Conservation (phyloP, 192 early-diverging fungal genomes). For the Coemansia umbellata region DNA sequence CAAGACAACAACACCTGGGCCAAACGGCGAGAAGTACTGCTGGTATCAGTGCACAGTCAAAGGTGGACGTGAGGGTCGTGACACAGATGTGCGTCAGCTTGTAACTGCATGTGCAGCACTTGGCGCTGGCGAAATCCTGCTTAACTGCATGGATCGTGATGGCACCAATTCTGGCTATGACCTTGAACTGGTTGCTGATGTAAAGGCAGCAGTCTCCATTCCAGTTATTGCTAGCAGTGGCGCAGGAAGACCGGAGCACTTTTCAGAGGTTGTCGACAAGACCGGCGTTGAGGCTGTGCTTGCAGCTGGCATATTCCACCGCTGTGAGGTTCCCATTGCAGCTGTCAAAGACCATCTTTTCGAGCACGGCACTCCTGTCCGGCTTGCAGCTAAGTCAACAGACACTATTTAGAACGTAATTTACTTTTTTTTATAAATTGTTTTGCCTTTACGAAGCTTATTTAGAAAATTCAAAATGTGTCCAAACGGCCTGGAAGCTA, state of each 20-base stretch:
- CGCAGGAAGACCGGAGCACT: constrained; percentile 84
- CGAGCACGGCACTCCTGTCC: constrained; percentile 51
- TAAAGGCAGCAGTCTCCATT: constrained; percentile 77
- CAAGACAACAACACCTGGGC: constrained; percentile 67
- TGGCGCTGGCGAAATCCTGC: constrained; percentile 95
- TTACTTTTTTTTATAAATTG: too few relatives aligned
- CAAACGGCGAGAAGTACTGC: constrained; percentile 89
- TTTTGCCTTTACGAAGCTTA: too few relatives aligned
- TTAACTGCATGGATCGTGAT: constrained; percentile 99
- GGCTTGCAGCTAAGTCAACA: constrained; percentile 21
- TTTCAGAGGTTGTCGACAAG: constrained; percentile 78
- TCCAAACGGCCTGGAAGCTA: too few relatives aligned
- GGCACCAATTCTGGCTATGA: constrained; percentile 98
- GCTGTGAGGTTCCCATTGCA: constrained; percentile 86
- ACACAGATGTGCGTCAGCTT: constrained; percentile 90
- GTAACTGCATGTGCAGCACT: constrained; percentile 81
- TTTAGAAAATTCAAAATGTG: too few relatives aligned
- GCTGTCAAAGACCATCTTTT: constrained; percentile 75
- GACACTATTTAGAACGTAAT: too few relatives aligned
- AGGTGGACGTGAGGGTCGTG: constrained; percentile 93
- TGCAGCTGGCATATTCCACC: constrained; percentile 98
- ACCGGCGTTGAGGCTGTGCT: constrained; percentile 92
- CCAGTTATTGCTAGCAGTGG: constrained; percentile 98
- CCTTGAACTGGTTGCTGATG: constrained; percentile 72
- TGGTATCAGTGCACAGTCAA: constrained; percentile 99